Conservation (phyloP, 2,329 filamentous ascomycete genomes). For the Fusarium graminum region DNA sequence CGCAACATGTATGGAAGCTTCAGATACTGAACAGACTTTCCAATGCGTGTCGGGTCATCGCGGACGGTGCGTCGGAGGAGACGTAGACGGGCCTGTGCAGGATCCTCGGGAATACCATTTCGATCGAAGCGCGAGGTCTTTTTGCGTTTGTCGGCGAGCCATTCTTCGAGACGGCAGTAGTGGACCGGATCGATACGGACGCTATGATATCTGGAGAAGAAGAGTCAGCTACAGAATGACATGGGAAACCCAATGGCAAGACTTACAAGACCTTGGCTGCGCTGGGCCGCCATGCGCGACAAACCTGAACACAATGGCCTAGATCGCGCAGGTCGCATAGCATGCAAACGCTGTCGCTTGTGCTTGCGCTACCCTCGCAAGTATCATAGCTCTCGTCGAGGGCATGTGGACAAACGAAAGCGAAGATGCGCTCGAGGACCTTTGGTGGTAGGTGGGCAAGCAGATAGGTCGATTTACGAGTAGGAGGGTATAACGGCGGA, state of each 20-base stretch:
- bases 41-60: conserved; percentile 77
- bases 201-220: conserved; percentile 77
- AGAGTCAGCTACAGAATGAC: conserved; percentile 27
- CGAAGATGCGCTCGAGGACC: conserved; percentile 83
- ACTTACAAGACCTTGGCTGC: conserved; percentile 73
- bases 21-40: conserved; percentile 78
- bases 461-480: conserved; percentile 56
- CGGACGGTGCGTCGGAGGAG: conserved; percentile 86
- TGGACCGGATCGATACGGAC: conserved; percentile 94
- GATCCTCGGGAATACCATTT: conserved; percentile 84
- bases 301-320: conserved; percentile 81
- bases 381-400: conserved; percentile 82
- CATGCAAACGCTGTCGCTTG: conserved; percentile 84
- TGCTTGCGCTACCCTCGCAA: conserved; percentile 79
- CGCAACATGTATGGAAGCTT: conserved; percentile 96
- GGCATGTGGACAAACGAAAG: conserved; percentile 85
- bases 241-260: conserved; percentile 8
- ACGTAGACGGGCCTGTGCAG: conserved; percentile 79
- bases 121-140: conserved; percentile 78
- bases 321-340: conserved; percentile 93
- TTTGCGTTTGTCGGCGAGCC: conserved; percentile 83
- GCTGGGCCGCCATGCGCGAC: conserved; percentile 75
- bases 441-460: conserved; percentile 71
- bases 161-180: conserved; percentile 89
- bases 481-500: conserved; percentile 54